Evolutionary conservation across 176 grass and related monocot species (phyloP), one percentile per base, ranked within the genome.

Genomic region (Saccharum spontaneum): DNA sequence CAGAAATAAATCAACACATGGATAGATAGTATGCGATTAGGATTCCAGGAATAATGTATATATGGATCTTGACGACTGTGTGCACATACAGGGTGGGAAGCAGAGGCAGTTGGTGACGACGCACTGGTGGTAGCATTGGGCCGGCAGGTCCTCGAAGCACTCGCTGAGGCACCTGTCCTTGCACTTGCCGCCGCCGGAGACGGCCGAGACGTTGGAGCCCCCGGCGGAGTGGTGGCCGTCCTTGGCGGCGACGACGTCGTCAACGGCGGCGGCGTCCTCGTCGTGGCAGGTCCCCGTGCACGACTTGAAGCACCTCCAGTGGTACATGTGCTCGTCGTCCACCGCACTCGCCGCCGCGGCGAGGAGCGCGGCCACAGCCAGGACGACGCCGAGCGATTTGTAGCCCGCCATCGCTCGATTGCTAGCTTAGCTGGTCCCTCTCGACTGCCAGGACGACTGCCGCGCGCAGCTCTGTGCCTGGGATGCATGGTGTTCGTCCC

Each of bases 131-230:
- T 87, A 90, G 84, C 84, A 87, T 4, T 17, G 7, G 22, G 37
- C 74, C 48, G 80, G 79, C 28, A 75, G 15, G 36, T 90, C 67
- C 38, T 83, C 26, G 68, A 87, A 90, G 88, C 88, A 90, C 60
- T 74, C 80, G 46, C 38, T n/a, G 10, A 79, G 33, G 84, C 88
- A 90, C 68, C 23, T 33, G 41, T 71, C 16, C 75, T 87, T 90
- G 84, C 88, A 90, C 68, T n/a, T 17, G 40, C 3, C 50, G 28
- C 15, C 72, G 4, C 4, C 23, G 15, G 40, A 18, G 77, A 3
- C 17, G 24, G 13, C 44, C n/a, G 4, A 1, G 66, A 3, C 16
- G 69, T 1, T 10, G 5, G 6, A n/a, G 55, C 1, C 55, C 55
- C 17, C 54, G 18, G 54, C 54, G 18, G 54, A 4, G 20, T n/a